Conservation (phyloP, 106 monocot species). For the Dendrobium nobile region DNA sequence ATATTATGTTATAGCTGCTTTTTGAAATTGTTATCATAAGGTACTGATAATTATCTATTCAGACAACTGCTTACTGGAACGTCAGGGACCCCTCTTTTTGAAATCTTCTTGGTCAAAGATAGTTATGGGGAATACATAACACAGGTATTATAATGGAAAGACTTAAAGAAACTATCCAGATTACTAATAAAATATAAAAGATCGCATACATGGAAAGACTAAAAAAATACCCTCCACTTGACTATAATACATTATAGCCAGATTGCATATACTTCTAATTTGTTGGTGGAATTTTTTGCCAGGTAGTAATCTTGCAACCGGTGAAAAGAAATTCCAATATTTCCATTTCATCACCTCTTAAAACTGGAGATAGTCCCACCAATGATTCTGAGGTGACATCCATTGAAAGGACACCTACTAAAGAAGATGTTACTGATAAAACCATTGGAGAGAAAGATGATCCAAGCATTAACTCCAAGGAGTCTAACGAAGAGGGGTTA, state of each 20-base stretch:
- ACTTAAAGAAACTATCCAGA: not conserved
- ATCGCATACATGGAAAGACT: not conserved
- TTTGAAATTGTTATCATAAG: conserved; percentile 2
- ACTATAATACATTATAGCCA: not conserved
- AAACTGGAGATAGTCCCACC: conserved; percentile 16
- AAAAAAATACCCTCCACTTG: no score
- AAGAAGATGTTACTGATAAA: conserved; percentile 16
- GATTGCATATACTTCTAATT: not conserved
- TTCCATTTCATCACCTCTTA: conserved; percentile 22
- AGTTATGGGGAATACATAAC: conserved; percentile 53
- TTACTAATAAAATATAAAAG: not conserved
- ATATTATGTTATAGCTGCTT: conserved; percentile 6
- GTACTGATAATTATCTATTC: conserved; percentile 19
- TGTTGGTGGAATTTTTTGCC: conserved; percentile 18
- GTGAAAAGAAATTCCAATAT: conserved; percentile 41
- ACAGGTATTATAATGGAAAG: conserved; percentile 39
- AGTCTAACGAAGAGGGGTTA: conserved; percentile 59
- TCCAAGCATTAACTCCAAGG: conserved; percentile 25
- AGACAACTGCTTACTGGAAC: conserved; percentile 81
- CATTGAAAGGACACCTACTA: conserved; percentile 10
- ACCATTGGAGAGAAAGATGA: conserved; percentile 5
- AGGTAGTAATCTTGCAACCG: conserved; percentile 71
- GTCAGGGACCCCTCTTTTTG: conserved; percentile 71
- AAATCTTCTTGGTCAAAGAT: conserved; percentile 86
- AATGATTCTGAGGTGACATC: conserved; percentile 25